phyloP scores from a whole-genome alignment of 805 yeast genomes.

The Suhomyces pyralidae region DNA sequence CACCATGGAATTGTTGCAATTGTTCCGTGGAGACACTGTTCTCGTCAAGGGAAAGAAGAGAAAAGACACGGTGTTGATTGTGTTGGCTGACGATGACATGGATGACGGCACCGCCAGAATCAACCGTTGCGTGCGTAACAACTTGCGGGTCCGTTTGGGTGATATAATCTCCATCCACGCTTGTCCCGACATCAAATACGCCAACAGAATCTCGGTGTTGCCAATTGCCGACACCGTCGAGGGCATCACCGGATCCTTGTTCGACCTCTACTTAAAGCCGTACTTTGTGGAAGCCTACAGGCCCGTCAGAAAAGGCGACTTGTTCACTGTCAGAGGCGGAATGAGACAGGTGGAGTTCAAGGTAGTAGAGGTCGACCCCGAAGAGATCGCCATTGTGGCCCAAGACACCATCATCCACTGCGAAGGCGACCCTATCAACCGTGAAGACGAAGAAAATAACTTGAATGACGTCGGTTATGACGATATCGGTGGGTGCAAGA shows the following conservation, averaged over 20 bases:
- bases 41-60: conserved; percentile 97
- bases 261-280: conserved; percentile 94
- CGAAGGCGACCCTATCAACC: conserved; percentile 97
- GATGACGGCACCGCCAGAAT: conserved; percentile 93
- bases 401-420: conserved; percentile 98
- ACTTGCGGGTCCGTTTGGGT: conserved; percentile 89
- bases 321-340: conserved; percentile 95
- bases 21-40: conserved; percentile 97
- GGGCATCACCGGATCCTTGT: conserved; percentile 93
- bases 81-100: conserved; percentile 92
- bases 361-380: conserved; percentile 97
- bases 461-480: conserved; percentile 97
- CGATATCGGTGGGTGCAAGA: conserved; percentile 98
- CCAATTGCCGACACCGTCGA: conserved; percentile 98
- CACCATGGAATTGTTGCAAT: conserved; percentile 91
- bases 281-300: conserved; percentile 98
- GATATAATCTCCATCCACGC: conserved; percentile 90
- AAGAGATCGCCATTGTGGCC: conserved; percentile 95
- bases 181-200: conserved; percentile 97
- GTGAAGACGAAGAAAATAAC: conserved; percentile 97
- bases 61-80: conserved; percentile 95
- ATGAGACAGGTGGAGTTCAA: conserved; percentile 99
- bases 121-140: conserved; percentile 94
- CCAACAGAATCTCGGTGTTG: conserved; percentile 87
- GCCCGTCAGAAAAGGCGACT: conserved; percentile 97